Base-by-base conservation (phyloP, 257 asterid species). In the Knoxia roxburghii region DNA sequence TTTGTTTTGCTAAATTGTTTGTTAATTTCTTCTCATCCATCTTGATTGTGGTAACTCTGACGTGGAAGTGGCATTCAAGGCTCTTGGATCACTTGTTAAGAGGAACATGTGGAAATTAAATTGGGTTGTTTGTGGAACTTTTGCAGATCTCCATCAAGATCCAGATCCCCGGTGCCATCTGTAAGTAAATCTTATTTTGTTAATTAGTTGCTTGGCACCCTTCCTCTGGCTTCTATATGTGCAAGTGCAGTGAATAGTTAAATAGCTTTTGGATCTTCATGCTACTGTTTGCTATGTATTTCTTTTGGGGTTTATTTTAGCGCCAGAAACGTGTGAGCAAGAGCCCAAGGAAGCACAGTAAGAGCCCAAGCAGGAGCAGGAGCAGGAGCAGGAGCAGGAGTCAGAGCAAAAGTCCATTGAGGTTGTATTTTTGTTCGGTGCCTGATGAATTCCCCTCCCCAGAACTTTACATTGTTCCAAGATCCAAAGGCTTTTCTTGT, bases 121-220 rank as follows among this genome's bases (percentile, higher is more conserved):
- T 74, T 90, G 82, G 86, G 84, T 90, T 93, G 76, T 90, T 91
- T 87, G 85, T 93, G 96, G 90, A 90, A 86, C 87, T 89, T 90
- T 88, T 94, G 97, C 99, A 94, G 99, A 94, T 94, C 97, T 79
- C 89, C 87, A 48, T 85, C 97, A 81, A 94, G 96, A 86, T 88
- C 99, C 83, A 83, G 85, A 79, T 94, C 97, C 67, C 97, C 96
- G 3, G 78, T 73, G 64, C 93, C 87, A 66, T 71, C 99, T 81
- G 97, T 94, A 87, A 94, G 97, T 88, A 66, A 53, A 57, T 64
- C 30, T 61, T 41, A 65, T 27, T 39, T 46, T 65, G 40, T 35
- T 56, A 32, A 30, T 49, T 54, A 30, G 7, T 13, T 60, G 11
- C 1, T 46, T 37, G 20, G n/a, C 24, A 15, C 41, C 57, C 32